A percentile compares a stretch with the other conserved stretches of the same genome.
phyloP scores from a whole-genome alignment of 257 asterid genomes.

The Henckelia pumila region DNA sequence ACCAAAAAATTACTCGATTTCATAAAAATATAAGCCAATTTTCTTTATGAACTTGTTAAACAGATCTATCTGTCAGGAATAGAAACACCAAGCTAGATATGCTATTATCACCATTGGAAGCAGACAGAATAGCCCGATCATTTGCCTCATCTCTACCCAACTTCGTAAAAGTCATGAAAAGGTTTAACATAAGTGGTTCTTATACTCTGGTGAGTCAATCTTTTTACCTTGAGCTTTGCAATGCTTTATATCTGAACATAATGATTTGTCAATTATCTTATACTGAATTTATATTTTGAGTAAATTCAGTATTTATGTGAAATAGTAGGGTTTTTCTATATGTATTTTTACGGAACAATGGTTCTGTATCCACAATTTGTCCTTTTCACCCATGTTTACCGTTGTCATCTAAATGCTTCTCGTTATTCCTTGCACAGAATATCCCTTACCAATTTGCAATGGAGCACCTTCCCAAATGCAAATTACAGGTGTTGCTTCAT shows the following conservation, averaged over 20 bases:
- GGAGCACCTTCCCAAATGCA: slow-evolving; percentile 81
- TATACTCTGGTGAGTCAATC: slow-evolving; percentile 71
- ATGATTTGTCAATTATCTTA: background rate
- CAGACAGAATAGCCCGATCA: slow-evolving; percentile 65
- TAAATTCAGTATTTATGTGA: background rate
- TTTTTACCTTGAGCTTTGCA: slow-evolving; percentile 20
- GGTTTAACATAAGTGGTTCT: slow-evolving; percentile 87
- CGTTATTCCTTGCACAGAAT: slow-evolving; percentile 50
- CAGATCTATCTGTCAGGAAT: slow-evolving; percentile 40
- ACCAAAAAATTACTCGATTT: background rate
- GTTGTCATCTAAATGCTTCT: slow-evolving; percentile 22
- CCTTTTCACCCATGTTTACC: slow-evolving; percentile 12
- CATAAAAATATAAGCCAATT: slow-evolving; percentile 4
- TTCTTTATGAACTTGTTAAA: slow-evolving; percentile 26
- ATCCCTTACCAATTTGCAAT: slow-evolving; percentile 85
- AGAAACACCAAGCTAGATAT: slow-evolving; percentile 41
- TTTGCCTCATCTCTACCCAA: slow-evolving; percentile 69
- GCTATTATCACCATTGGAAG: slow-evolving; percentile 71
- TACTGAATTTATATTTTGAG: background rate
- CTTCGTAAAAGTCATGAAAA: slow-evolving; percentile 82
- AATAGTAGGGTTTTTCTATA: background rate
- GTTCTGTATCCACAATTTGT: background rate
- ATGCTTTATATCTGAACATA: slow-evolving; percentile 3
- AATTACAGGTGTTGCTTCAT: slow-evolving; percentile 69
- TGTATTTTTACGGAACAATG: background rate